Conservation (phyloP, 345 rosid species). For the Camelina laxa region DNA sequence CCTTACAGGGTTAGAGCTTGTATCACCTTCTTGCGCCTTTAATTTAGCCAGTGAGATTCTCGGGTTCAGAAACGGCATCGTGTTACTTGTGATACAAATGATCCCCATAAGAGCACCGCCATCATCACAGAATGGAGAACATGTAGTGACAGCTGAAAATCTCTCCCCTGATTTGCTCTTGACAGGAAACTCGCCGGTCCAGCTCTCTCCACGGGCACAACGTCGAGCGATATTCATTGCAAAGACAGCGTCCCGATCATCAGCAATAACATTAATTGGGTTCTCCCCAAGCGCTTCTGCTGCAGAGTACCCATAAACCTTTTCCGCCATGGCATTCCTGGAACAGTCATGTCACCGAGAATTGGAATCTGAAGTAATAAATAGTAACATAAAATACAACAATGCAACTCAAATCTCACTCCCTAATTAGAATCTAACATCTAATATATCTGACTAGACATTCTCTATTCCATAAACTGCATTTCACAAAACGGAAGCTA, state of each 20-base stretch:
- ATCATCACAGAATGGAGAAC: conserved; percentile 81
- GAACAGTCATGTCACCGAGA: conserved; percentile 30
- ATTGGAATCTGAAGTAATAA: conserved; percentile 18
- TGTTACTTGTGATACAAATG: conserved; percentile 73
- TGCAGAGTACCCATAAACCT: conserved; percentile 76
- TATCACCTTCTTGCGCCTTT: conserved; percentile 54
- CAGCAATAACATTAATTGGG: conserved; percentile 70
- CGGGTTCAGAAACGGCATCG: conserved; percentile 56
- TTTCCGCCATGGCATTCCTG: conserved; percentile 93
- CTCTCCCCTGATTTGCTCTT: conserved; percentile 77
- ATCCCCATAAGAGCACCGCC: conserved; percentile 74
- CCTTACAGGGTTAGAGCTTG: conserved; percentile 54
- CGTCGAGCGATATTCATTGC: conserved; percentile 61
- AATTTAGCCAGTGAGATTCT: conserved; percentile 42
- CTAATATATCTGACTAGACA: background rate
- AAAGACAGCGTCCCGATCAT: conserved; percentile 57
- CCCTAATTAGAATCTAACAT: conserved; percentile 6
- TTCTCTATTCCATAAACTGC: background rate
- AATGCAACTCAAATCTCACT: conserved; percentile 15
- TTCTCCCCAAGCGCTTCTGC: conserved; percentile 82
- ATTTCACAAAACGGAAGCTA: conserved; percentile 12
- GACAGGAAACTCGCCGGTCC: conserved; percentile 92
- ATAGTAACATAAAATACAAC: background rate
- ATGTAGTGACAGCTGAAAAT: conserved; percentile 63
- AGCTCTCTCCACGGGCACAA: conserved; percentile 69